These are phyloP conservation scores for Diplodia scrobiculata DNA, from an alignment of 2,329 filamentous ascomycete genomes.

Conservation along the genomic window DNA sequence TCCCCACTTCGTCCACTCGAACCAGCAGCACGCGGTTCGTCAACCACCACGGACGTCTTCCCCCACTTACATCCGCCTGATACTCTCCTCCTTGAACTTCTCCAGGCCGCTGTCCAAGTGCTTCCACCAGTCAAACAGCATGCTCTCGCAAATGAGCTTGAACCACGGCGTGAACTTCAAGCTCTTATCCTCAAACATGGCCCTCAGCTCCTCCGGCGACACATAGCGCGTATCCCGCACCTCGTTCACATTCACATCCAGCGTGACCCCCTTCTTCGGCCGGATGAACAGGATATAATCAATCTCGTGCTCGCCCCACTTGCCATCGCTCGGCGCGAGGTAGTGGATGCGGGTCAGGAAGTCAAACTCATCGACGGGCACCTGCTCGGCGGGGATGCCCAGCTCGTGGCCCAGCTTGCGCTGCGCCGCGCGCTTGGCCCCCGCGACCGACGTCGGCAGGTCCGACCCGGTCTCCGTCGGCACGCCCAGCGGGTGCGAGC, in stretches of 20 bases:
- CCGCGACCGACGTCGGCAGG: slow-evolving; percentile 75
- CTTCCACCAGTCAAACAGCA: slow-evolving; percentile 98
- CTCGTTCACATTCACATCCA: slow-evolving; percentile 83
- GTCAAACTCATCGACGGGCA: slow-evolving; percentile 85
- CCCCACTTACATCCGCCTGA: slow-evolving; percentile 73
- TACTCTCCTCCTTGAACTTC: slow-evolving; percentile 83
- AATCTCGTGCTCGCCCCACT: slow-evolving; percentile 99
- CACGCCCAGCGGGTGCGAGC: slow-evolving; percentile 91
- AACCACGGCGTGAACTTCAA: slow-evolving; percentile 98
- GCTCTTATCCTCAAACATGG: slow-evolving; percentile 77
- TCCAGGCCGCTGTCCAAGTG: slow-evolving; percentile 79
- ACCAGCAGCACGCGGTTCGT: too few relatives aligned
- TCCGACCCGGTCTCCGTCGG: slow-evolving; percentile 86
- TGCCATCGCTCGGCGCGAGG: slow-evolving; percentile 92
- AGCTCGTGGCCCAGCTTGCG: slow-evolving; percentile 94
- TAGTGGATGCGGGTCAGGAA: slow-evolving; percentile 98
- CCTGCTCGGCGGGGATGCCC: slow-evolving; percentile 84
- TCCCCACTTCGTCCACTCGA: too few relatives aligned
- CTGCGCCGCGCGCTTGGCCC: slow-evolving; percentile 88
- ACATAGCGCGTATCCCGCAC: slow-evolving; percentile 84
- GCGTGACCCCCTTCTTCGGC: slow-evolving; percentile 72
- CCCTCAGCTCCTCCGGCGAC: slow-evolving; percentile 75
- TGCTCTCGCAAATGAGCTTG: slow-evolving; percentile 95
- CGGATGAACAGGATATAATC: slow-evolving; percentile 99
- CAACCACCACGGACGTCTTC: background rate